These are phyloP conservation scores for Leptosphaerulina australis DNA, from an alignment of 2,329 filamentous ascomycete genomes.

Conservation along the genomic window DNA sequence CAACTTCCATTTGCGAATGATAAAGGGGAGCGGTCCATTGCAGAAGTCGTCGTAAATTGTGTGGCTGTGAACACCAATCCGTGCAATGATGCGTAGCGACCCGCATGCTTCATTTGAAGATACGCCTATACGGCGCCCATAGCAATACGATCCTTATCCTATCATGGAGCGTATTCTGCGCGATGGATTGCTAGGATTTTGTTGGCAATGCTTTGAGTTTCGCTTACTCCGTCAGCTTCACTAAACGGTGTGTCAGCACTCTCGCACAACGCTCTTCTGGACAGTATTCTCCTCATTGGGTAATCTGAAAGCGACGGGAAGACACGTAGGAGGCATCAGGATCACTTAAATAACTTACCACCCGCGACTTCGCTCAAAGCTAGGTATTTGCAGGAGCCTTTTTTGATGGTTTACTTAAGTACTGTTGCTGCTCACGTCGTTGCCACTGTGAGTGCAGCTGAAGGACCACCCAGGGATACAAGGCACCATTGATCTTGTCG, in stretches of 20 bases:
- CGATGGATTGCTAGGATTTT: slow-evolving; percentile 2
- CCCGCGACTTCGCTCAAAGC: slow-evolving; percentile 12
- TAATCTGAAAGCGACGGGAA: slow-evolving; percentile 16
- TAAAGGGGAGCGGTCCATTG: slow-evolving; percentile 13
- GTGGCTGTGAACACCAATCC: slow-evolving; percentile 37
- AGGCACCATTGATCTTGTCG: background rate
- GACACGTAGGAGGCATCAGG: slow-evolving; percentile 1
- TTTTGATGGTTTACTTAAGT: slow-evolving; percentile 11
- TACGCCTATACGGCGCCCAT: slow-evolving; percentile 21
- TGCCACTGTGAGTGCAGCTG: background rate
- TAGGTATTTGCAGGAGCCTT: background rate
- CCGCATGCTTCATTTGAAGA: slow-evolving; percentile 27
- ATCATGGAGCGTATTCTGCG: background rate
- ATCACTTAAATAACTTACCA: slow-evolving; percentile 26
- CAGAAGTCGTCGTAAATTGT: slow-evolving; percentile 35
- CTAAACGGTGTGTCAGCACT: slow-evolving; percentile 28
- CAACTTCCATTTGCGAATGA: slow-evolving; percentile 12
- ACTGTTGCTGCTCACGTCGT: background rate
- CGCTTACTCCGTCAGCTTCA: slow-evolving; percentile 32
- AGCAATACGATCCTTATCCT: slow-evolving; percentile 15
- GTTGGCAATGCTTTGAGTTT: slow-evolving; percentile 14
- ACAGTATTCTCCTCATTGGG: slow-evolving; percentile 18
- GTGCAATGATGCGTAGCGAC: slow-evolving; percentile 33
- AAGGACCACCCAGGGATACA: background rate
- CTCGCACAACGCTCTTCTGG: slow-evolving; percentile 14